phyloP scores from a whole-genome alignment of 2,329 filamentous ascomycete species.

The Aureobasidium lini region DNA sequence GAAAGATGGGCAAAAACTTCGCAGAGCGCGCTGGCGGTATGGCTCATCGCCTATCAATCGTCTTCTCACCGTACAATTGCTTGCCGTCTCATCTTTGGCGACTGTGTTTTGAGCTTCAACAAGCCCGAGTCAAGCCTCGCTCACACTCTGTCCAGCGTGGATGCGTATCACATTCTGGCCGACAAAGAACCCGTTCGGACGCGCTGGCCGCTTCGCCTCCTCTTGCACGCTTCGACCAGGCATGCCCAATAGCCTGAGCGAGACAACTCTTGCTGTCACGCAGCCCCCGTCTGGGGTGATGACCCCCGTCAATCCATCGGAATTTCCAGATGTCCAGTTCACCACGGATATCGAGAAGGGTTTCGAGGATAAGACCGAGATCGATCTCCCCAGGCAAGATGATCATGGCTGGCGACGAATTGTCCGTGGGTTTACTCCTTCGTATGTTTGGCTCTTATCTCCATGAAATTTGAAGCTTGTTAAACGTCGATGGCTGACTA shows the following conservation, averaged over 20 bases:
- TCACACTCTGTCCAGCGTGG: background rate
- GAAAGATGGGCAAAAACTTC: background rate
- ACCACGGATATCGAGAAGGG: slow-evolving; percentile 4
- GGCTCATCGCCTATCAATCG: background rate
- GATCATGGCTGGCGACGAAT: slow-evolving; percentile 12
- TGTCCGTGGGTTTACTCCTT: slow-evolving; percentile 11
- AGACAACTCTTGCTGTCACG: slow-evolving; percentile 10
- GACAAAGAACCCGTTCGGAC: background rate
- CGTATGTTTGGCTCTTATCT: background rate
- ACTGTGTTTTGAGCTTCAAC: background rate
- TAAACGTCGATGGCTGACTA: background rate
- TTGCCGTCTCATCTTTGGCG: background rate
- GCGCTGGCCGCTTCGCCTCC: slow-evolving; percentile 7
- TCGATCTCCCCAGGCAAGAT: slow-evolving; percentile 4
- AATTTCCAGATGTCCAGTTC: background rate
- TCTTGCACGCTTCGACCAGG: background rate
- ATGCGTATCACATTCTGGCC: slow-evolving; percentile 6
- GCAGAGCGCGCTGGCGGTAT: background rate
- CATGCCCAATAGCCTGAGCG: slow-evolving; percentile 10
- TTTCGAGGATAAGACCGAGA: background rate
- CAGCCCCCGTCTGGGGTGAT: slow-evolving; percentile 8
- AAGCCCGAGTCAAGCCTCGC: background rate
- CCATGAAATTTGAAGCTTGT: background rate
- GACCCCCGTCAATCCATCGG: slow-evolving; percentile 7
- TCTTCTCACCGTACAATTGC: background rate